Base-by-base conservation (phyloP, 257 asterid species). In the Solanum lycopersicoides region DNA sequence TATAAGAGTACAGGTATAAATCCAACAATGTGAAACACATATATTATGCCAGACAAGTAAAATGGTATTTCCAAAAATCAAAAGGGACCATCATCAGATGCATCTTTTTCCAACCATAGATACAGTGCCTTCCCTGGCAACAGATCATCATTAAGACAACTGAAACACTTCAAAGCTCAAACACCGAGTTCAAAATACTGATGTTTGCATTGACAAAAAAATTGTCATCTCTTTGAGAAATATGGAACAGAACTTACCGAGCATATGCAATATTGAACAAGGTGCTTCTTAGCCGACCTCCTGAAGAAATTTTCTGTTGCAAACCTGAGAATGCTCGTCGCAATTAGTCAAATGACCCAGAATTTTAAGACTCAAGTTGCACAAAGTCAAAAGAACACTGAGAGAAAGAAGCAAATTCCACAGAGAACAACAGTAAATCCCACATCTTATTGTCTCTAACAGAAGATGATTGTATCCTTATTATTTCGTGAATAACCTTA, bases 271-370 rank as follows among this genome's bases (percentile, higher is more conserved):
- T 87, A 90, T 94, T 94, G 92, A 97, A 97, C 94, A 96, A 45
- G 50, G 95, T 89, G 86, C 89, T 91, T 82, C 92, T 96, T 41
- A 97, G 82, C 88, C 94, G 95, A 16, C 99, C 99, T 59, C 99
- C 99, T 7, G 98, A 86, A 34, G 98, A 89, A 89, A 96, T 91
- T 93, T 92, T 97, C 92, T 95, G 98, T 90, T 94, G 97, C 95
- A 97, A 88, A 89, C 98, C 99, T 97, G 94, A 86, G 86, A 87
- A 74, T 72, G 53, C 59, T 53, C 25, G 35, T 83, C 15, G 66
- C 59, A 28, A 9, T 28, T 18, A 86, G 60, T 41, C 88, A 73
- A 86, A 47, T 30, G 44, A 28, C 2, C 28, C 44, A 80, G 44
- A 80, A 50, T 30, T 12, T 45, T 18, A 47, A 80, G 30, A 30